phyloP scores from a whole-genome alignment of 2,329 filamentous ascomycete genomes.

The Penicillium palitans region DNA sequence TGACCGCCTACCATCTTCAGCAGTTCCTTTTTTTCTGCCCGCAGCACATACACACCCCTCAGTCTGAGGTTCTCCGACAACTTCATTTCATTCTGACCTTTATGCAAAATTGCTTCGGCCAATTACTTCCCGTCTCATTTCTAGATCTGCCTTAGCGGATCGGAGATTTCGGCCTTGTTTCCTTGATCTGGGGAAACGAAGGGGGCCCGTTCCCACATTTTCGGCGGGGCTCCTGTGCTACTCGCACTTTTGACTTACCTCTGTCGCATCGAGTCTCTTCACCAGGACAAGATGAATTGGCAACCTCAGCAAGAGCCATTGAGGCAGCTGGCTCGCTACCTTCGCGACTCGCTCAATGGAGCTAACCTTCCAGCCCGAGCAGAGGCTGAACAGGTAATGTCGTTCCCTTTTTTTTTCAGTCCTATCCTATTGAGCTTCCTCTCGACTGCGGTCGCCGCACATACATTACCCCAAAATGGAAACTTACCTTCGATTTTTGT shows the following conservation, averaged over 20 bases:
- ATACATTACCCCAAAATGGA: not conserved
- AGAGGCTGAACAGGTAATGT: slow-evolving; percentile 75
- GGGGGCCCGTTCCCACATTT: slow-evolving; percentile 29
- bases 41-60: slow-evolving; percentile 11
- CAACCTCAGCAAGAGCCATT: slow-evolving; percentile 85
- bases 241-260: slow-evolving; percentile 24
- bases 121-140: slow-evolving; percentile 4
- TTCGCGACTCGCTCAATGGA: slow-evolving; percentile 91
- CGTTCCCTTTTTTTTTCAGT: slow-evolving; percentile 11
- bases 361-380: slow-evolving; percentile 73
- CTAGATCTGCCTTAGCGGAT: slow-evolving; percentile 6
- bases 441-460: slow-evolving; percentile 2
- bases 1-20: slow-evolving; percentile 5
- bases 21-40: slow-evolving; percentile 12
- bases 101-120: not conserved
- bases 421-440: slow-evolving; percentile 10
- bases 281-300: slow-evolving; percentile 71
- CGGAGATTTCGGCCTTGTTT: slow-evolving; percentile 9
- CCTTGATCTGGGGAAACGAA: slow-evolving; percentile 19
- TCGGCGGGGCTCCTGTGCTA: slow-evolving; percentile 30
- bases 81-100: slow-evolving; percentile 1
- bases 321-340: slow-evolving; percentile 81
- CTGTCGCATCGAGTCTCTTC: slow-evolving; percentile 22
- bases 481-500: slow-evolving; percentile 18
- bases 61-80: slow-evolving; percentile 2